These are phyloP conservation scores for Boletus huronensis DNA, from an alignment of 768 basidiomycete genomes.

Conservation along the genomic window DNA sequence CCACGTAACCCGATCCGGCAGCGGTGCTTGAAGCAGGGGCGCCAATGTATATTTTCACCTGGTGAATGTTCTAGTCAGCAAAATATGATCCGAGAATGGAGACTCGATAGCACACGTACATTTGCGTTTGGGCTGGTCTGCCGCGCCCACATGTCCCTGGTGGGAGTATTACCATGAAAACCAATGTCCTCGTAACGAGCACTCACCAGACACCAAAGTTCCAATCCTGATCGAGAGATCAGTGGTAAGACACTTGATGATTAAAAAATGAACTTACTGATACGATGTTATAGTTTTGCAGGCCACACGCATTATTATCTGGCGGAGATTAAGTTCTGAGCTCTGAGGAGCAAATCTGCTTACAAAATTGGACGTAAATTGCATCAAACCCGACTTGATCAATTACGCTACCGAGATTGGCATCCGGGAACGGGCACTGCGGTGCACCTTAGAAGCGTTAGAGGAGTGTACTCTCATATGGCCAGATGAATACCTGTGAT, in stretches of 20 bases:
- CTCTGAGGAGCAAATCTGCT: neutral
- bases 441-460: constrained; percentile 21
- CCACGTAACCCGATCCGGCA: constrained; percentile 39
- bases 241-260: neutral
- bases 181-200: neutral
- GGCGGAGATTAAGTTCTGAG: neutral
- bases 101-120: constrained; percentile 21
- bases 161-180: constrained; percentile 9
- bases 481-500: constrained; percentile 40
- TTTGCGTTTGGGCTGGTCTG: constrained; percentile 40
- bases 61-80: constrained; percentile 2
- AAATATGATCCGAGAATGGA: neutral
- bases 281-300: constrained; percentile 49
- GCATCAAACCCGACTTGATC: constrained; percentile 66
- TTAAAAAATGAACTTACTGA: constrained; percentile 39
- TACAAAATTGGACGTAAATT: constrained; percentile 68
- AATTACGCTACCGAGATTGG: constrained; percentile 54
- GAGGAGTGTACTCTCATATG: neutral
- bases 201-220: constrained; percentile 35
- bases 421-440: constrained; percentile 68
- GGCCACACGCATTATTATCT: constrained; percentile 45
- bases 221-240: constrained; percentile 41
- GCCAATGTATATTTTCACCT: constrained; percentile 43
- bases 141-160: constrained; percentile 45
- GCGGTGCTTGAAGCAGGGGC: constrained; percentile 41